Evolutionary conservation across 371 early-diverging fungal species (phyloP).

Genomic region (Mortierella sp.): DNA sequence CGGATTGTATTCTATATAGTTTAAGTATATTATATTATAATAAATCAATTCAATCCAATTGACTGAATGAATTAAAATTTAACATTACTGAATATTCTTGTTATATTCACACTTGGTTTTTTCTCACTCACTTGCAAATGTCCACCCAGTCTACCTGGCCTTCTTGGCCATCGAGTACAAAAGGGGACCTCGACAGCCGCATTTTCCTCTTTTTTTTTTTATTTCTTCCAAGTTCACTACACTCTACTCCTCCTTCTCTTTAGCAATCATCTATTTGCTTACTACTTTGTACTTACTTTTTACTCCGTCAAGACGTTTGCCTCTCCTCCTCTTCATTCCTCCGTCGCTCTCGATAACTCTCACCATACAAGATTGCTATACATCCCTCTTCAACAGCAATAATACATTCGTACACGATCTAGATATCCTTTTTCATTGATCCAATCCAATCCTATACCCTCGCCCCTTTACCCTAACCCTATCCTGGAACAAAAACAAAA

Average conservation of each 20-base stretch:
- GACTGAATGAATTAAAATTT: too few species aligned
- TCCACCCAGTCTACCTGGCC: too few species aligned
- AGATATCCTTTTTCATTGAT: background rate
- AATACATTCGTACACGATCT: background rate
- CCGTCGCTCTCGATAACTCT: background rate
- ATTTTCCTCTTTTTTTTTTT: constrained; percentile 4
- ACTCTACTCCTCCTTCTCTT: background rate
- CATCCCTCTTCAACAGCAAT: background rate
- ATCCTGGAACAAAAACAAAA: background rate
- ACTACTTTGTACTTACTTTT: background rate
- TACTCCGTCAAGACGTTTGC: background rate
- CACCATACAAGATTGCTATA: background rate
- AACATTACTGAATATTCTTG: background rate
- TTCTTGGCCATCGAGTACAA: constrained; percentile 6
- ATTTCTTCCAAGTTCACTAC: background rate
- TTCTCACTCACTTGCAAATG: too few species aligned
- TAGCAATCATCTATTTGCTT: too few species aligned
- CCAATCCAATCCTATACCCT: too few species aligned
- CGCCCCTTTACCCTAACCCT: too few species aligned
- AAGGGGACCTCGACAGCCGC: constrained; percentile 2
- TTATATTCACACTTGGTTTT: too few species aligned
- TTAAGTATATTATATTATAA: too few species aligned
- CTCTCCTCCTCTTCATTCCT: background rate
- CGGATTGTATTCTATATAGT: background rate
- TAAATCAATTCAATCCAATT: too few species aligned